Evolutionary conservation across 129 eudicot species (phyloP).

Genomic region (Tagetes patula): DNA sequence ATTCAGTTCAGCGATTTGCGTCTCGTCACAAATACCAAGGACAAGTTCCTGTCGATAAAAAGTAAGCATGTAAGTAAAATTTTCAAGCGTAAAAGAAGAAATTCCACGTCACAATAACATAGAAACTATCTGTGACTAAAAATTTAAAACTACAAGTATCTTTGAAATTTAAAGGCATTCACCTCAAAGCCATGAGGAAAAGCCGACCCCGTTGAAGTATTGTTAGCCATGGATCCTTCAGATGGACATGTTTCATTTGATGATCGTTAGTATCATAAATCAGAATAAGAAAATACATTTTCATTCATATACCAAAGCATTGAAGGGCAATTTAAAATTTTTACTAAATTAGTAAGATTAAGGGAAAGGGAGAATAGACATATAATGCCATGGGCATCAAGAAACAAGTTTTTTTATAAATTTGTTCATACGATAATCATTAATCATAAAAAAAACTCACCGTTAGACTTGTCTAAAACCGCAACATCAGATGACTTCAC

Average conservation of each 20-base stretch:
- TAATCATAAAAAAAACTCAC: conserved; percentile 38
- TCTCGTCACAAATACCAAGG: conserved; percentile 77
- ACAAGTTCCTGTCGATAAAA: conserved; percentile 59
- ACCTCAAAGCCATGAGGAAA: conserved; percentile 89
- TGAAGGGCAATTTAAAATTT: background rate
- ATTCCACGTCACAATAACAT: background rate
- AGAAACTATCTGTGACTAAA: background rate
- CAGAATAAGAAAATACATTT: background rate
- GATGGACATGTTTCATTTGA: conserved; percentile 20
- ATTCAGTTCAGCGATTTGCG: conserved; percentile 84
- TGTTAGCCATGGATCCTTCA: conserved; percentile 55
- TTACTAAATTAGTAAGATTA: background rate
- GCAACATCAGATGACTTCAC: conserved; percentile 60
- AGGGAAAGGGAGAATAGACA: background rate
- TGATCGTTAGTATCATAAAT: conserved; percentile 1
- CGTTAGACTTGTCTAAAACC: conserved; percentile 49
- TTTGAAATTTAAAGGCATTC: conserved; percentile 17
- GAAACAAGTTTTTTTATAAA: background rate
- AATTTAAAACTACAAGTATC: background rate
- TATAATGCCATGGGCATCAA: background rate
- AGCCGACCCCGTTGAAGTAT: conserved; percentile 36
- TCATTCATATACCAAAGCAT: background rate
- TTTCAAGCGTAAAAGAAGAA: background rate
- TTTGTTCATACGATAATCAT: conserved; percentile 1
- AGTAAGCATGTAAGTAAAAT: conserved; percentile 12